phyloP scores from a whole-genome alignment of 768 basidiomycete genomes.

The Naganishia onofrii region DNA sequence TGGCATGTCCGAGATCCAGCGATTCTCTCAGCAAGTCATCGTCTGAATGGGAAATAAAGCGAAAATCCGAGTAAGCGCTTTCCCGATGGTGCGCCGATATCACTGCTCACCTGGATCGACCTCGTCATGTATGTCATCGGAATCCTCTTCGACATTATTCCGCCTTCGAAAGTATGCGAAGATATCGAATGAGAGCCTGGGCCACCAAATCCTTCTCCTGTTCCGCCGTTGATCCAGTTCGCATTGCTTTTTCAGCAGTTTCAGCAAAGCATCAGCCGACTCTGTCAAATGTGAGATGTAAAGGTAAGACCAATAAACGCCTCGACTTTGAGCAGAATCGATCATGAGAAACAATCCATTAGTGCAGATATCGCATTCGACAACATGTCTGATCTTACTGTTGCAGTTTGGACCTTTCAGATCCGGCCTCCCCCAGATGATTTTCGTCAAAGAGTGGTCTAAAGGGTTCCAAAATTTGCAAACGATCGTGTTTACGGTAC shows the following conservation, averaged over 20 bases:
- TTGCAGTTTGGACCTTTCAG: not conserved
- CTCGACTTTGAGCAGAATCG: slow-evolving; percentile 30
- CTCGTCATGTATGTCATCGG: slow-evolving; percentile 25
- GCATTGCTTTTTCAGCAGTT: slow-evolving; percentile 38
- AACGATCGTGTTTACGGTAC: slow-evolving; percentile 31
- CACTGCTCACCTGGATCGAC: slow-evolving; percentile 24
- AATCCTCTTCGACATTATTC: not conserved
- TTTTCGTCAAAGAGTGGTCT: slow-evolving; percentile 45
- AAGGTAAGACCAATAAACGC: slow-evolving; percentile 46
- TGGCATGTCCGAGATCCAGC: slow-evolving; percentile 41
- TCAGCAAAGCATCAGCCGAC: slow-evolving; percentile 39
- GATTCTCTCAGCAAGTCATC: slow-evolving; percentile 11
- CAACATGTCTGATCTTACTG: not conserved
- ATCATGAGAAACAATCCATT: not conserved
- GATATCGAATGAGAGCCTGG: slow-evolving; percentile 28
- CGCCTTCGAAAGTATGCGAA: slow-evolving; percentile 15
- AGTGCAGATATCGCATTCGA: not conserved
- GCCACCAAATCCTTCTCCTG: slow-evolving; percentile 38
- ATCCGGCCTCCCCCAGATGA: slow-evolving; percentile 33
- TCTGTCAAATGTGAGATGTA: slow-evolving; percentile 50
- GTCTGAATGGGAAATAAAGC: not conserved
- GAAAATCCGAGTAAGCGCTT: not conserved
- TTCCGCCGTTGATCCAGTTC: slow-evolving; percentile 35
- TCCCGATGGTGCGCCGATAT: not conserved
- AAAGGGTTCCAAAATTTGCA: slow-evolving; percentile 42